These are phyloP conservation scores for Stachybotrys echinatus DNA, from an alignment of 2,329 filamentous ascomycete genomes.

Conservation along the genomic window DNA sequence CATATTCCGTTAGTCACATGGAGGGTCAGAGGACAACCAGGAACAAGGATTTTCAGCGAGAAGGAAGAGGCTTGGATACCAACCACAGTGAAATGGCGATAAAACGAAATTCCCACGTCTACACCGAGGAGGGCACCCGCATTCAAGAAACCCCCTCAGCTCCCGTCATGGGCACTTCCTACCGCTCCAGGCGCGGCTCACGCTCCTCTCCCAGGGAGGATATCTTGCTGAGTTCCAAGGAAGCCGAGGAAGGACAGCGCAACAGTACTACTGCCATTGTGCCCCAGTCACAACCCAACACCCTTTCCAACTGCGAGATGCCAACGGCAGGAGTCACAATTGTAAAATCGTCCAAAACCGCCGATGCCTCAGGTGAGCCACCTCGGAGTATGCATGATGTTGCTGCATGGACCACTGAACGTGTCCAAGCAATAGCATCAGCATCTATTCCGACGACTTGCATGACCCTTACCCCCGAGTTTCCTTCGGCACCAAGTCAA, in stretches of 20 bases:
- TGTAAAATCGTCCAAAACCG: not conserved
- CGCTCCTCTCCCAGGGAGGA: not conserved
- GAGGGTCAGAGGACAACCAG: not conserved
- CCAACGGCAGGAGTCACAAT: not conserved
- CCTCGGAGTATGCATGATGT: not conserved
- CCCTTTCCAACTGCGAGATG: not conserved
- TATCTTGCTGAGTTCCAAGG: not conserved
- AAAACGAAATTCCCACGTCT: not conserved
- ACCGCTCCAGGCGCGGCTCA: conserved; percentile 1
- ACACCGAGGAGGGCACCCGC: not conserved
- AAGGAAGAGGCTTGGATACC: not conserved
- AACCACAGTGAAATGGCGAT: not conserved
- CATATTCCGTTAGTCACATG: not conserved
- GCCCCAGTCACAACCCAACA: not conserved
- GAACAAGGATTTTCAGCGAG: not conserved
- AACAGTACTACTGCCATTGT: not conserved
- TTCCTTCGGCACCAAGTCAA: not conserved
- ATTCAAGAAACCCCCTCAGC: not conserved
- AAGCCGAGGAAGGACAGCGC: not conserved
- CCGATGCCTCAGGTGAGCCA: not conserved
- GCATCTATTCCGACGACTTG: not conserved
- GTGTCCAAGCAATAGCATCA: conserved; percentile 6
- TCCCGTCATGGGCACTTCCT: not conserved
- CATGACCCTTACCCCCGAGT: not conserved
- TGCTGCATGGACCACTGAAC: conserved; percentile 6